Evolutionary conservation across 2,329 filamentous ascomycete genomes (phyloP).

Genomic region (Verticillium klebahnii): DNA sequence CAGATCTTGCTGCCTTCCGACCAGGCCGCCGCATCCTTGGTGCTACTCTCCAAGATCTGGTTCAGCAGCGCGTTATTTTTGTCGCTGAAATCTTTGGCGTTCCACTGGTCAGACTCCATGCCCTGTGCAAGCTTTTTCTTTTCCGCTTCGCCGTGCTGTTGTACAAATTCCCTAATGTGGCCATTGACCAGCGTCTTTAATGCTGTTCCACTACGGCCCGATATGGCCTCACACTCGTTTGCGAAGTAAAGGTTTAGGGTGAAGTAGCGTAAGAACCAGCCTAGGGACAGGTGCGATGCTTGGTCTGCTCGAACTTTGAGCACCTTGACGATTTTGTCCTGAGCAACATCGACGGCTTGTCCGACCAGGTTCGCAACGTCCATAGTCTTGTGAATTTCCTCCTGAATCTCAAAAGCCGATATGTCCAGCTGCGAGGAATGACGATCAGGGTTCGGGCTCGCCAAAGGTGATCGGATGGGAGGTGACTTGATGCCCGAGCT

Average conservation of each 20-base stretch:
- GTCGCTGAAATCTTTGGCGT: conserved; percentile 68
- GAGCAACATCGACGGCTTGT: conserved; percentile 75
- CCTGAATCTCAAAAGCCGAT: conserved; percentile 51
- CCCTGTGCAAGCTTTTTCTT: conserved; percentile 69
- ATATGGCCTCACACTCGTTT: conserved; percentile 82
- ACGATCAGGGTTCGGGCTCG: conserved; percentile 41
- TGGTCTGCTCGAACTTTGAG: conserved; percentile 74
- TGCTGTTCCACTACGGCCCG: conserved; percentile 68
- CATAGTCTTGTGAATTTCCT: conserved; percentile 71
- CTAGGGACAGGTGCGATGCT: conserved; percentile 60
- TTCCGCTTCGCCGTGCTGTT: conserved; percentile 64
- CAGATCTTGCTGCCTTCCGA: conserved; percentile 55
- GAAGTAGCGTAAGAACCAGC: conserved; percentile 75
- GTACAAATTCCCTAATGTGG: conserved; percentile 78
- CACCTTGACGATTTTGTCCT: conserved; percentile 71
- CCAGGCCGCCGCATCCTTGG: conserved; percentile 65
- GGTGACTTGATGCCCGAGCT: conserved; percentile 40
- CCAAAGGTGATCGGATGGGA: conserved; percentile 44
- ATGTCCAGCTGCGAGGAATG: conserved; percentile 13
- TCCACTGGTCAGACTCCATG: conserved; percentile 80
- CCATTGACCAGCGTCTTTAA: conserved; percentile 76
- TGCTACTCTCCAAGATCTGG: conserved; percentile 65
- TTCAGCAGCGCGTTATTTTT: conserved; percentile 55
- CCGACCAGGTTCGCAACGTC: conserved; percentile 75
- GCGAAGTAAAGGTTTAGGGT: conserved; percentile 78